These are phyloP conservation scores for Saxophila tyrrhenica DNA, from an alignment of 495 filamentous ascomycete species.

Conservation along the genomic window DNA sequence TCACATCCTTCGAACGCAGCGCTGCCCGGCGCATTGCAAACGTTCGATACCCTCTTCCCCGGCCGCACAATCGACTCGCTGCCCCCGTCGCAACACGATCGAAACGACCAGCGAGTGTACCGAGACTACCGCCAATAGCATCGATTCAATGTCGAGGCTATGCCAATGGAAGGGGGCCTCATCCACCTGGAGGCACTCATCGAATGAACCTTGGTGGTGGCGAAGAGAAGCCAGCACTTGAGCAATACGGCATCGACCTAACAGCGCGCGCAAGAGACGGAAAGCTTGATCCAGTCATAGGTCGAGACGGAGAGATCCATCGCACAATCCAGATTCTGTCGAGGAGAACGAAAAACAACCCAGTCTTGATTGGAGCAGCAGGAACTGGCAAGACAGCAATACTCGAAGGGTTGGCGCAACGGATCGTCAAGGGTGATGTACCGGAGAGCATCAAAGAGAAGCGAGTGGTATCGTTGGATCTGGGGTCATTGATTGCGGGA, in stretches of 20 bases:
- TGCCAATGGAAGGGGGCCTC: slow-evolving; percentile 59
- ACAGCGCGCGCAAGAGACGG: slow-evolving; percentile 76
- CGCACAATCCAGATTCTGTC: slow-evolving; percentile 90
- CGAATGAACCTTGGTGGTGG: slow-evolving; percentile 75
- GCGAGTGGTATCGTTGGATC: slow-evolving; percentile 70
- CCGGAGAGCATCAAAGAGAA: slow-evolving; percentile 96
- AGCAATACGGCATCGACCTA: slow-evolving; percentile 83
- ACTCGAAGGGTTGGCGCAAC: slow-evolving; percentile 79
- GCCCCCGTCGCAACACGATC: not conserved
- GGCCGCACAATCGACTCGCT: not conserved
- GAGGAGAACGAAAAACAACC: slow-evolving; percentile 91
- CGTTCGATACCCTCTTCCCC: slow-evolving; percentile 11
- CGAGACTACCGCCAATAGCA: not conserved
- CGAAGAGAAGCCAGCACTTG: slow-evolving; percentile 71
- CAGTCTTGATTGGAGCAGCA: slow-evolving; percentile 81
- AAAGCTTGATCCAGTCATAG: slow-evolving; percentile 93
- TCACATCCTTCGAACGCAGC: slow-evolving; percentile 2
- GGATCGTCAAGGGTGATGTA: slow-evolving; percentile 86
- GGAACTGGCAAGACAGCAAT: slow-evolving; percentile 96
- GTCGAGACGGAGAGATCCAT: slow-evolving; percentile 80
- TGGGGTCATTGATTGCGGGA: slow-evolving; percentile 86
- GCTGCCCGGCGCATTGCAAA: slow-evolving; percentile 16
- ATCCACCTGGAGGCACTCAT: slow-evolving; percentile 82
- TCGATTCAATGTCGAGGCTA: slow-evolving; percentile 42
- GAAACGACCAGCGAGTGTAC: not conserved